Evolutionary conservation across 2,329 filamentous ascomycete species (phyloP).

Genomic region (Aspergillus brunneoviolaceus): DNA sequence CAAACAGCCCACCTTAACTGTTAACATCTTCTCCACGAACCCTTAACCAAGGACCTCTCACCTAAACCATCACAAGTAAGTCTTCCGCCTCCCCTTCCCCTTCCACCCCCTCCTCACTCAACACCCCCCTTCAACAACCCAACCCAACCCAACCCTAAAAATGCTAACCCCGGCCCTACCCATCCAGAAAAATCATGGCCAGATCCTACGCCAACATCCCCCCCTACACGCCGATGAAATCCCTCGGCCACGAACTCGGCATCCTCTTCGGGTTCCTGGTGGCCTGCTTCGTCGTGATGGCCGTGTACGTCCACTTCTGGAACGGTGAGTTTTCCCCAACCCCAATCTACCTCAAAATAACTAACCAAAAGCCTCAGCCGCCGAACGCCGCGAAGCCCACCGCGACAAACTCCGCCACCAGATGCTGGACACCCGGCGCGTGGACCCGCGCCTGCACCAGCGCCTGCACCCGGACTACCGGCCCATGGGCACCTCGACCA

Average conservation of each 20-base stretch:
- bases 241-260: constrained; percentile 38
- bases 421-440: constrained; percentile 14
- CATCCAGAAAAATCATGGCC: background rate
- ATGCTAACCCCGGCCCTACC: background rate
- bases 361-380: too few species aligned
- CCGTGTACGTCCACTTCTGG: constrained; percentile 37
- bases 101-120: too few species aligned
- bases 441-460: background rate
- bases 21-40: too few species aligned
- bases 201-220: constrained; percentile 18
- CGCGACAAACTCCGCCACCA: constrained; percentile 11
- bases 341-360: background rate
- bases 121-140: background rate
- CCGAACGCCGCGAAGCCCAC: constrained; percentile 33
- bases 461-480: background rate
- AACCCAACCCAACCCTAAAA: too few species aligned
- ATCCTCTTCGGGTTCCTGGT: constrained; percentile 42
- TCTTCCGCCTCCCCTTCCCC: too few species aligned
- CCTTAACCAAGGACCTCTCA: too few species aligned
- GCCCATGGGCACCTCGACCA: background rate
- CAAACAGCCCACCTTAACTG: too few species aligned
- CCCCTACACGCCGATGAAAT: constrained; percentile 30
- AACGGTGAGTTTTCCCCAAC: constrained; percentile 24
- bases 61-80: too few species aligned
- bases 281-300: constrained; percentile 35